Base-by-base conservation (phyloP, 768 basidiomycete genomes). In the Inosperma sp. region DNA sequence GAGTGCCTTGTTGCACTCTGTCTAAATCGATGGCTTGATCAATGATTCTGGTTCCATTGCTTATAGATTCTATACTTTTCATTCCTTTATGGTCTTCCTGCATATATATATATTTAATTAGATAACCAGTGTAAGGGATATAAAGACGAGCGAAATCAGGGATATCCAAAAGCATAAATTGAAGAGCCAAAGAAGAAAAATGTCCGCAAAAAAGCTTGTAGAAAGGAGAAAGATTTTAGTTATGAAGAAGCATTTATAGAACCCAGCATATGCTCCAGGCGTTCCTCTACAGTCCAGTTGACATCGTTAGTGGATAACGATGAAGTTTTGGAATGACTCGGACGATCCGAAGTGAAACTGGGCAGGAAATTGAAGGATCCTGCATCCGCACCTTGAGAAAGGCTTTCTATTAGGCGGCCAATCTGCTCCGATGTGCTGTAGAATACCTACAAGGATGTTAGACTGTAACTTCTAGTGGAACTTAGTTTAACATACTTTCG, bases 321-420 rank as follows among this genome's bases (percentile, higher is more conserved):
- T 33, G 80, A 82, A 22, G 85, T 72, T 14, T 77, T 67, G 16
- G 87, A 84, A 57, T 82, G 83, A 45, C 72, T 70, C 12, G 62
- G 53, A 33, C 67, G 71, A 62, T 56, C 72, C 66, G 41, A 61
- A 35, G 65, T 62, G 41, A 55, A 55, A 56, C 55, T 63, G 10
- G 82, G 78, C 30, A 75, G 62, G 62, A 91, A 81, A 62, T 91
- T 91, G 74, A 91, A 90, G 30, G 88, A 85, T 39, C 88, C 90
- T 34, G 87, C 75, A 56, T 93, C 90, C 72, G 82, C 81, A 26
- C 83, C 85, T 63, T 83, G 83, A 40, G 89, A 90, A 62, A 93
- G 80, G 59, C 71, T 81, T 62, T 93, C 90, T 51, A 93, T 89
- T 52, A 93, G 75, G 57, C 83, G 86, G 35, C 86, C 87, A 63